Evolutionary conservation across 345 rosid genomes (phyloP).

Genomic region (Eucalyptus guilfoylei): DNA sequence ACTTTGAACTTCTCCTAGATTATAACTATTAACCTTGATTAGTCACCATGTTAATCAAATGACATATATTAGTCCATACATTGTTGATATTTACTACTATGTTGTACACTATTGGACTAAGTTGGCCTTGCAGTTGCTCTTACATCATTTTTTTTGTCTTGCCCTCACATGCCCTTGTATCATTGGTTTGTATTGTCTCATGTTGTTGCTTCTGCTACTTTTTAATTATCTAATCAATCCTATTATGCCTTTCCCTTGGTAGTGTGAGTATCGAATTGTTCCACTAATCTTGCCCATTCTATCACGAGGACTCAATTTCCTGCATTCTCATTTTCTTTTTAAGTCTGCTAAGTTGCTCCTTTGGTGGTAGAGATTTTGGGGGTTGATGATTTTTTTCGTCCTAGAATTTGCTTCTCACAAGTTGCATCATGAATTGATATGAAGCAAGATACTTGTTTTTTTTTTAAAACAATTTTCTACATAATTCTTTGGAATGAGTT

Average conservation of each 20-base stretch:
- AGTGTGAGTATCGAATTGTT: background rate
- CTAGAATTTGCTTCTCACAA: background rate
- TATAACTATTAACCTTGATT: background rate
- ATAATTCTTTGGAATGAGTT: background rate
- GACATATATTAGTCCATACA: background rate
- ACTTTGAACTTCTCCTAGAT: background rate
- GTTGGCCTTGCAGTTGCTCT: accelerated
- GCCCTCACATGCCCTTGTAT: background rate
- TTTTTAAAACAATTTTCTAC: background rate
- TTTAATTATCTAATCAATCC: background rate
- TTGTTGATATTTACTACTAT: background rate
- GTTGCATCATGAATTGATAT: background rate
- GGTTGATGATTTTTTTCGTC: background rate
- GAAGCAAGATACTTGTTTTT: background rate
- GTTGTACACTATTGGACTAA: background rate
- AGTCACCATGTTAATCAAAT: background rate
- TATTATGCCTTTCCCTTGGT: background rate
- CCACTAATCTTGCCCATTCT: background rate
- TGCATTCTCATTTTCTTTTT: background rate
- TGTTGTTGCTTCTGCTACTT: background rate
- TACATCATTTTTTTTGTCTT: background rate
- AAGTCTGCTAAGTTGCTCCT: background rate
- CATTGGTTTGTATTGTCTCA: background rate
- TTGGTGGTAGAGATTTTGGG: background rate
- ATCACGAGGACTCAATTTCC: background rate